Base-by-base conservation (phyloP, 371 early-diverging fungal species). In the Lichtheimia hyalospora region DNA sequence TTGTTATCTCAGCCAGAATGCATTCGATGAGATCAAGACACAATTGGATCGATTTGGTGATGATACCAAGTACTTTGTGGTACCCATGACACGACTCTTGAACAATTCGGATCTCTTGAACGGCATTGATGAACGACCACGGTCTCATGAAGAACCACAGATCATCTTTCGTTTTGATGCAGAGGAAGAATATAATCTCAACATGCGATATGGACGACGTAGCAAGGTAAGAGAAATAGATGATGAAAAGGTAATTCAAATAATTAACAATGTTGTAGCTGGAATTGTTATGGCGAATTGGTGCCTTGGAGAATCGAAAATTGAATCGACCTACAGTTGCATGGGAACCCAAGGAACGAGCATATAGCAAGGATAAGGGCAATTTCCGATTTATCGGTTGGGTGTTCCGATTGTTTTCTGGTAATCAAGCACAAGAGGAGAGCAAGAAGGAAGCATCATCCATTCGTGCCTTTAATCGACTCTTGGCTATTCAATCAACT, bases 151-250 rank as follows among this genome's bases (percentile, higher is more conserved):
- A 59, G 89, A 89, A 43, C 89, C 89, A 1, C 88, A 89, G 61
- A 80, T 89, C 24, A 85, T 89, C 21, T 88, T 89, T 63, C 60
- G 86, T 6, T 68, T 81, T 62, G 85, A 85, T 60, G 79, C 89
- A 10, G 68, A 67, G 1, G 83, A 86, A 64, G 73, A 77, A 34
- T 89, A 85, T 52, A 84, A 88, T 54, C 63, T 81, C 20, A 80
- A 85, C 55, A 88, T 89, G 88, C 73, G 89, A 24, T 89, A 89
- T 59, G 89, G 89, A 14, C 74, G 89, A 24, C 80, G 89, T 55
- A 86, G 88, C 62, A 89, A 89, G 82, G 85, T 86, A 78, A 57
- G 57, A 8, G 34, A 34, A 2, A 34, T 34, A 1, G 34, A 2
- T 34, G 34, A 10, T 10, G 10, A 34, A 0, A 34, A 8, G 1